Base-by-base conservation (phyloP, 768 basidiomycete genomes). In the Mycena olivaceomarginata region DNA sequence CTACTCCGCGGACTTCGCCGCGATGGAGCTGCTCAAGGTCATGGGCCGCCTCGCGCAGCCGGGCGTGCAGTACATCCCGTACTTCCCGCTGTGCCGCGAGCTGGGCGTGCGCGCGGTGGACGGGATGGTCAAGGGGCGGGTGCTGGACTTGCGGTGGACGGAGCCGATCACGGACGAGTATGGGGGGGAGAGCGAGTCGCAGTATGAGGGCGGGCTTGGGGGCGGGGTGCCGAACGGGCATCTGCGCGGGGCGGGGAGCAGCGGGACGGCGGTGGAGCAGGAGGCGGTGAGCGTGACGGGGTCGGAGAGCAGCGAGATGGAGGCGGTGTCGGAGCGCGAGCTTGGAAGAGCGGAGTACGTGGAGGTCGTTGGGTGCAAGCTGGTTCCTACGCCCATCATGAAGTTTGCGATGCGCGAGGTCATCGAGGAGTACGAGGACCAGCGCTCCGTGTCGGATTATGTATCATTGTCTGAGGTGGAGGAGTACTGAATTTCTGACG, bases 61-160 rank as follows among this genome's bases (percentile, higher is more conserved):
- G 0, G 91, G 91, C 59, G 90, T 92, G 66, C 90, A 87, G 13
- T 92, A 93, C 77, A 87, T 97, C 66, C 91, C 94, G 2, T 97
- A 97, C 83, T 97, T 97, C 84, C 86, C 93, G 76, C 89, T 97
- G 16, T 97, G 95, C 81, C 89, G 95, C 53, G 95, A 97, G 83
- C 85, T 97, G n/a, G 96, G 96, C 4, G 95, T 95, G 62, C 89
- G 92, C 11, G 94, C 94, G 6, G 94, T 97, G 10, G 96, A 97
- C 82, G 95, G 94, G 39, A 94, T 97, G 95, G 91, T 97, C 63
- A 92, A 93, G 76, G 94, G 93, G 1, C 89, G 93, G 68, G 92
- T 97, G 66, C 84, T 96, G 70, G 94, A 95, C 82, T 82, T 96
- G 78, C 88, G 94, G 67, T 96, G 95, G 95, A 94, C 93, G 66